A percentile compares a stretch with the other conserved stretches of the same genome.
Conservation (phyloP, 2,329 filamentous ascomycete species). For the Nothophoma quercina region DNA sequence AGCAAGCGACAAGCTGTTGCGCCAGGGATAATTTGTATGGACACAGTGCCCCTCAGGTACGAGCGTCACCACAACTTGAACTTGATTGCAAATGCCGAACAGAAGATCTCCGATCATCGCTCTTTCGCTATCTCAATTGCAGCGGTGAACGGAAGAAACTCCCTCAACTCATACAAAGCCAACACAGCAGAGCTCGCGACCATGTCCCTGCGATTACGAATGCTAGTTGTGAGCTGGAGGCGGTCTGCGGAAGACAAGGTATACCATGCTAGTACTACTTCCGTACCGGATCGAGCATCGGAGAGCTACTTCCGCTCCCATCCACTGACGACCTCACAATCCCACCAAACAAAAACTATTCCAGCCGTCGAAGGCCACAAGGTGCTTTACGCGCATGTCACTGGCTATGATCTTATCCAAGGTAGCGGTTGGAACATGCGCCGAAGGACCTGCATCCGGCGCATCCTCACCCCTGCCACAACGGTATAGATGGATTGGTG, state of each 20-base stretch:
- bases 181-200: conserved; percentile 17
- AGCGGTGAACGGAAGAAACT: conserved; percentile 27
- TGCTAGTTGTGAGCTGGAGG: conserved; percentile 18
- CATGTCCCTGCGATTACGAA: conserved; percentile 20
- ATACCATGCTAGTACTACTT: conserved; percentile 24
- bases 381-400: conserved; percentile 11
- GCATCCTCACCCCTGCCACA: conserved; percentile 9
- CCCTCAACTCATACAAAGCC: conserved; percentile 1
- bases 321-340: neutral
- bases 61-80: neutral
- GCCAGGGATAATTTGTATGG: neutral
- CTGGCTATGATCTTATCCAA: conserved; percentile 20
- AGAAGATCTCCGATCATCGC: neutral
- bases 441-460: conserved; percentile 30
- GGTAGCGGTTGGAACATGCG: conserved; percentile 20
- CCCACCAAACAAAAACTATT: neutral
- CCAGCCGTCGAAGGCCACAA: conserved; percentile 20
- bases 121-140: conserved; percentile 4
- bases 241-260: conserved; percentile 36
- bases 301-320: conserved; percentile 32
- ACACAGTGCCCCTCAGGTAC: neutral
- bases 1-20: neutral
- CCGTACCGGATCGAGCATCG: conserved; percentile 27
- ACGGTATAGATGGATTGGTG: conserved; percentile 4
- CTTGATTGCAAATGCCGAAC: neutral